Conservation (phyloP, 345 rosid species). For the Gossypioides kirkii region DNA sequence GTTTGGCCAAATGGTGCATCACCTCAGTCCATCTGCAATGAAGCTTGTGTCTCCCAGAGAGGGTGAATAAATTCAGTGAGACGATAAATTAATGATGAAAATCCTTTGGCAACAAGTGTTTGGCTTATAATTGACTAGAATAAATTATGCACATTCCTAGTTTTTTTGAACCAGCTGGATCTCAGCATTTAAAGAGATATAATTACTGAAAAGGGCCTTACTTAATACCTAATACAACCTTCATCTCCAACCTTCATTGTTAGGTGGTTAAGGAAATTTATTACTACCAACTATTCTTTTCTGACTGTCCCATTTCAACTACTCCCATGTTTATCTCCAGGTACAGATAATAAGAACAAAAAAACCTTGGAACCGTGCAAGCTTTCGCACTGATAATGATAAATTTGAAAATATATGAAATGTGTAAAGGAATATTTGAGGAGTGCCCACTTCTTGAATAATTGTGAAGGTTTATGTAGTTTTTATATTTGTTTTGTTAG, state of each 20-base stretch:
- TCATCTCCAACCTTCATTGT: background rate
- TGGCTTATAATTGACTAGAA: background rate
- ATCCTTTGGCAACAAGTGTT: background rate
- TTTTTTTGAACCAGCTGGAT: background rate
- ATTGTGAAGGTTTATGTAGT: too few relatives aligned
- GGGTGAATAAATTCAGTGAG: background rate
- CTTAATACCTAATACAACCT: background rate
- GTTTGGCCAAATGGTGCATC: background rate
- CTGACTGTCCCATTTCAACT: background rate
- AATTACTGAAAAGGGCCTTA: background rate
- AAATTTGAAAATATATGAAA: too few relatives aligned
- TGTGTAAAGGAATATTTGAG: too few relatives aligned
- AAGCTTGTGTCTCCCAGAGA: background rate
- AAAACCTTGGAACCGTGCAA: background rate
- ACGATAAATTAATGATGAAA: background rate
- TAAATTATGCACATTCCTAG: background rate
- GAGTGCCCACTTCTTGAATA: too few relatives aligned
- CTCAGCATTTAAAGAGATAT: background rate
- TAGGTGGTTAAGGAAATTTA: background rate
- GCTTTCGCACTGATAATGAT: too few relatives aligned
- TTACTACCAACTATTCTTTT: background rate
- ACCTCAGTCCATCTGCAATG: background rate
- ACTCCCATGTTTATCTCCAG: slow-evolving; percentile 3
- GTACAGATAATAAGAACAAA: background rate
- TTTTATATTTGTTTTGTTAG: too few relatives aligned